Percentiles rank a stretch among this genome's conserved stretches.
These are phyloP conservation scores for Circinella umbellata DNA, from an alignment of 371 early-diverging fungal genomes.

Conservation along the genomic window DNA sequence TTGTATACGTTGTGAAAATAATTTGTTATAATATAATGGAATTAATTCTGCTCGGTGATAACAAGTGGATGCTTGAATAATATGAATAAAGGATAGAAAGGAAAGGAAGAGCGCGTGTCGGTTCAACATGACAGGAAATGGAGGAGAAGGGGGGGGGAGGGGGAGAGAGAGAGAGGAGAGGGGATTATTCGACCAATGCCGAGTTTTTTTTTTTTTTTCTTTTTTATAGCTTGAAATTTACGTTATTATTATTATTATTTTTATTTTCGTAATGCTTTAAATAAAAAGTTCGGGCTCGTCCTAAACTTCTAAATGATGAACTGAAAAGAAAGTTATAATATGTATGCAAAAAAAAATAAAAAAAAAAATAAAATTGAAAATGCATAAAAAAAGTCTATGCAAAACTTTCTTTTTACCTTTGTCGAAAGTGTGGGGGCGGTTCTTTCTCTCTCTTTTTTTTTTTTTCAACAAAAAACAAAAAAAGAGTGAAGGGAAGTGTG, in stretches of 20 bases:
- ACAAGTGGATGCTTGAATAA: neutral
- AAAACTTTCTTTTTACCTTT: neutral
- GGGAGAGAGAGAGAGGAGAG: no score
- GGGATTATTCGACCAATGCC: neutral
- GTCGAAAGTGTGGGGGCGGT: no score
- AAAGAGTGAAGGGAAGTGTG: neutral
- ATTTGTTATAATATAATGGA: conserved; percentile 45
- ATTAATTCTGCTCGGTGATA: conserved; percentile 39
- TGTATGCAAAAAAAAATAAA: no score
- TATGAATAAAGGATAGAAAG: conserved; percentile 5
- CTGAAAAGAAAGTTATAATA: no score
- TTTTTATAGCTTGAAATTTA: no score
- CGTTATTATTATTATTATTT: no score
- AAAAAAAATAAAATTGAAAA: neutral
- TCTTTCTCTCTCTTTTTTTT: no score
- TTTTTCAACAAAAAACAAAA: no score
- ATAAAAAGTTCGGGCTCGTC: no score
- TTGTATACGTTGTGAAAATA: conserved; percentile 46
- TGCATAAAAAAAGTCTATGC: neutral
- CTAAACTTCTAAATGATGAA: no score
- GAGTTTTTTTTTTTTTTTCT: neutral
- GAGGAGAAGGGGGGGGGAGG: no score
- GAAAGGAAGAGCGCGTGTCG: conserved; percentile 8
- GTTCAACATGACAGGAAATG: conserved; percentile 6
- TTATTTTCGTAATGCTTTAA: no score